Evolutionary conservation across 306 rosid genomes (phyloP).

Genomic region (Bauhinia variegata): DNA sequence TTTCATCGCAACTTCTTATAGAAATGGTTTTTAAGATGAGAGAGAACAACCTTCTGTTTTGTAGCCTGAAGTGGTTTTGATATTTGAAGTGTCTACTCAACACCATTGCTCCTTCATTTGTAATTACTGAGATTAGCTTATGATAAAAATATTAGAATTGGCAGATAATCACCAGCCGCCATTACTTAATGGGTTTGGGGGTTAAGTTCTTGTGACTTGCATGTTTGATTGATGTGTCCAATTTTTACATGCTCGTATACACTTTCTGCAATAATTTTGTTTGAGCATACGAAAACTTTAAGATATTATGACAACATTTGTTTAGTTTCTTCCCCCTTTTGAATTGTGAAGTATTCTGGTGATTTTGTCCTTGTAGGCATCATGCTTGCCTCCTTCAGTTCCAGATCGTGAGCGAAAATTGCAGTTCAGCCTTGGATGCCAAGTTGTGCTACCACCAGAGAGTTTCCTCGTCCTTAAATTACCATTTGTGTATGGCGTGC

Average conservation of each 20-base stretch:
- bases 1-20: conserved; percentile 6
- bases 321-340: conserved; percentile 18
- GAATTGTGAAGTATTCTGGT: conserved; percentile 8
- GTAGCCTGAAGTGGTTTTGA: conserved; percentile 13
- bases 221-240: conserved; percentile 25
- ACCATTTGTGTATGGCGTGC: conserved; percentile 85
- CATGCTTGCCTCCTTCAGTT: conserved; percentile 68
- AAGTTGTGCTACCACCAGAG: conserved; percentile 82
- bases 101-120: conserved; percentile 20
- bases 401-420: conserved; percentile 68
- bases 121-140: conserved; percentile 18
- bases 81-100: conserved; percentile 1
- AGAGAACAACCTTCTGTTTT: conserved; percentile 17
- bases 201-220: conserved; percentile 16
- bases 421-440: conserved; percentile 78
- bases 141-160: conserved; percentile 3
- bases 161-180: neutral
- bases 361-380: conserved; percentile 56
- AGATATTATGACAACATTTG: conserved; percentile 6
- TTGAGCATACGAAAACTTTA: conserved; percentile 25
- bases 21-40: conserved; percentile 27
- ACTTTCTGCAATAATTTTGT: conserved; percentile 18
- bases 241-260: conserved; percentile 7
- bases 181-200: conserved; percentile 12
- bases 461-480: conserved; percentile 86